Evolutionary conservation across 139 green algal genomes (phyloP), one percentile per base, ranked within the genome.

Genomic region (Micromonas pusilla): DNA sequence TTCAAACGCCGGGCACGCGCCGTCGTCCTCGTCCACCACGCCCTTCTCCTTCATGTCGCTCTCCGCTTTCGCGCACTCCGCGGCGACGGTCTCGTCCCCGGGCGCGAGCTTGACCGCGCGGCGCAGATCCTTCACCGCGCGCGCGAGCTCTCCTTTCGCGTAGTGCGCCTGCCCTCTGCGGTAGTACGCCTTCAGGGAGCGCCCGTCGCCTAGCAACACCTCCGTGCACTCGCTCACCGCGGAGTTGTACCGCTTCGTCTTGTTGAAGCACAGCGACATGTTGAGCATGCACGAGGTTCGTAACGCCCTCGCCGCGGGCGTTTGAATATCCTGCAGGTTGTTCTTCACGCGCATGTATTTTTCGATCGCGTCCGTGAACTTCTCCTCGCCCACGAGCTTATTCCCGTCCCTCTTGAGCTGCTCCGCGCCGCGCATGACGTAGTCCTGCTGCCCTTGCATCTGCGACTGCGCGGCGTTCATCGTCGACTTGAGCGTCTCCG

Each of bases 271-370:
- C n/a, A 80, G 52, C 64, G 76, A 39, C 34, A 39, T 39, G 38
- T 80, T 80, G 33, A 80, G 68, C 76, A 65, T 19, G 62, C 76
- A 80, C 38, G 38, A 65, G 13, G 63, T 28, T 2, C 38, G 65
- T 20, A 80, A 25, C 25, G 37, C 57, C 21, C 39, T 62, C 38
- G 76, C 64, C 21, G 39, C 76, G 6, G 2, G 4, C 23, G 16
- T 19, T 25, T 5, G 21, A 32, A 67, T 16, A 2, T 52, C 38
- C 13, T 54, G 13, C 6, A 80, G n/a, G 37, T 80, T 80, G 13
- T 65, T 45, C 65, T 53, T 67, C 64, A 72, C 76, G 0, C 62
- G 64, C n/a, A 28, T 45, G 76, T 80, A 80, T 64, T 80, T 80
- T 26, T 80, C 76, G 34, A 80, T 66, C 36, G 76, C 76, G 4